Evolutionary conservation across 1,284 basidiomycete genomes (phyloP).

Genomic region (Melampsora americana): DNA sequence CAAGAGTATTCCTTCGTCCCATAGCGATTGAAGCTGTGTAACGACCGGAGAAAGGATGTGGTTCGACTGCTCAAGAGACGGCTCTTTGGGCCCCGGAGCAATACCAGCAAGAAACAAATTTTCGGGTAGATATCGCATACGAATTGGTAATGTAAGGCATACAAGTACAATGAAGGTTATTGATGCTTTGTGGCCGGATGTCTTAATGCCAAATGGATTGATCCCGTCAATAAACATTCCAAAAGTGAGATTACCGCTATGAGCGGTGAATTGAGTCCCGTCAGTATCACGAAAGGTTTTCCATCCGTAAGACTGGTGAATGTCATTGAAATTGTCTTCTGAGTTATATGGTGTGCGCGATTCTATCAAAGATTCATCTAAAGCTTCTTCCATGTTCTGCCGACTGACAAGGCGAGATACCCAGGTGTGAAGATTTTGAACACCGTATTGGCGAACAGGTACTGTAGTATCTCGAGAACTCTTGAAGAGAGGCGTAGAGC

Average conservation of each 20-base stretch:
- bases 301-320: background rate
- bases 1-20: background rate
- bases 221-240: conserved; percentile 2
- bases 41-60: background rate
- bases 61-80: conserved; percentile 48
- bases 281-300: background rate
- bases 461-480: background rate
- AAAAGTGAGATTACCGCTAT: background rate
- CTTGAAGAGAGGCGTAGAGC: background rate
- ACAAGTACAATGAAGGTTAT: background rate
- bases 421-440: background rate
- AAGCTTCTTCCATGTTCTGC: background rate
- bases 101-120: conserved; percentile 49
- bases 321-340: background rate
- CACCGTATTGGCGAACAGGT: background rate
- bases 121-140: conserved; percentile 43
- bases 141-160: conserved; percentile 33
- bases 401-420: background rate
- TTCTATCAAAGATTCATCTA: background rate
- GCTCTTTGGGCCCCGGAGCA: conserved; percentile 56
- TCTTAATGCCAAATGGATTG: background rate
- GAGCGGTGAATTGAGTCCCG: background rate
- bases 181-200: background rate
- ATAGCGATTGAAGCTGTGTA: background rate
- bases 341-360: background rate